Evolutionary conservation across 768 basidiomycete species (phyloP), one percentile per base, ranked within the genome.

Genomic region (Basidioascus undulatus): DNA sequence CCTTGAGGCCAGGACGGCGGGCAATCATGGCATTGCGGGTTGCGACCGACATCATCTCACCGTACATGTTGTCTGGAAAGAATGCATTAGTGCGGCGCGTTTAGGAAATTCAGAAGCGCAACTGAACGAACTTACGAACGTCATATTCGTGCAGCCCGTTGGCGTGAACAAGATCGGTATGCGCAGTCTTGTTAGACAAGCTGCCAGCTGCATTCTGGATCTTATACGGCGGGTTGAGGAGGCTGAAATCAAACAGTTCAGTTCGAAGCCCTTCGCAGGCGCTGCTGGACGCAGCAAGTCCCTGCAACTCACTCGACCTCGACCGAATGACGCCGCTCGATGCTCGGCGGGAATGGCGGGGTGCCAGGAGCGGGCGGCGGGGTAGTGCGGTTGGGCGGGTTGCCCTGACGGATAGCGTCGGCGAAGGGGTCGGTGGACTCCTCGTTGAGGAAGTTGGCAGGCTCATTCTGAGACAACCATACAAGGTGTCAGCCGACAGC

Each of bases 381-480:
- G 4, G 59, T 61, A 0, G 62, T 55, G 11, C 73, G 62, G 1
- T 62, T 52, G 0, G 74, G 75, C 21, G 74, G 74, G 5, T 74
- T 53, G 18, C 56, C 56, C 45, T 68, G 65, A 8, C 65, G 50
- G 0, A 56, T 56, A 0, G 73, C 74, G 47, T 76, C 62, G 10
- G 59, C 57, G 47, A 75, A 76, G 0, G 74, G 74, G 19, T 65
- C 59, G 32, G 8, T 23, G 6, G 26, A 25, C 19, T 39, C 25
- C 16, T 61, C 57, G 57, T 74, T 42, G 8, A 40, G 36, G 37
- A 75, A 74, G 44, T 65, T 76, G 3, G 72, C 55, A 6, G 75
- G 74, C 44, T 76, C 74, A 51, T 77, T 76, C 74, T n/a, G n/a
- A n/a, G n/a, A 74, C 74, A 47, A 74, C 72, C 35, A 47, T 43